phyloP scores from a whole-genome alignment of 768 basidiomycete genomes.

The Solioccasus polychromus region DNA sequence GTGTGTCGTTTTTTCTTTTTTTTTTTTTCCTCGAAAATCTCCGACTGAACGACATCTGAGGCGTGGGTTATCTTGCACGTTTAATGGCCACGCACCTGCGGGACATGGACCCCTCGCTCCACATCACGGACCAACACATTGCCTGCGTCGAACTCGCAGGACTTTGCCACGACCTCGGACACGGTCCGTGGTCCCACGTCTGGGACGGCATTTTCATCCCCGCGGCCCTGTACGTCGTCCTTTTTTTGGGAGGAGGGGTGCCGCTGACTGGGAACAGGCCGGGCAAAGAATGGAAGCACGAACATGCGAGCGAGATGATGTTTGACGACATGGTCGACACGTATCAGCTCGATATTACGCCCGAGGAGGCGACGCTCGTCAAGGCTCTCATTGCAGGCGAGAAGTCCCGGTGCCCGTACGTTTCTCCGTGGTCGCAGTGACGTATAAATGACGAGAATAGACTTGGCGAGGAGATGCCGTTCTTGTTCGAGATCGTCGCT shows the following conservation, averaged over 20 bases:
- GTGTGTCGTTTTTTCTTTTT: constrained; percentile 36
- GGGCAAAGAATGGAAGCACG: constrained; percentile 62
- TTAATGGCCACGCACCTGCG: constrained; percentile 58
- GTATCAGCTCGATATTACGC: constrained; percentile 48
- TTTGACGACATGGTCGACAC: constrained; percentile 63
- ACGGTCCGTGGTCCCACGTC: constrained; percentile 85
- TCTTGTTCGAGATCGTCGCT: constrained; percentile 82
- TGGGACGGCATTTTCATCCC: constrained; percentile 80
- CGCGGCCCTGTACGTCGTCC: constrained; percentile 48
- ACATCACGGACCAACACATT: constrained; percentile 69
- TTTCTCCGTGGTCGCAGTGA: constrained; percentile 1
- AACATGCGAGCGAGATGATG: constrained; percentile 82
- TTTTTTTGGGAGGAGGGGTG: no score
- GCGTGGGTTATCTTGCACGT: constrained; percentile 72
- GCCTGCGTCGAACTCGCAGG: constrained; percentile 78
- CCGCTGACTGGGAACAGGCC: constrained; percentile 35
- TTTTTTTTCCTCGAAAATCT: neutral
- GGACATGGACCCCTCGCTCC: constrained; percentile 55
- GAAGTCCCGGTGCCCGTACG: constrained; percentile 47
- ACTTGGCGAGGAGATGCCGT: constrained; percentile 53
- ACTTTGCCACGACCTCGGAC: constrained; percentile 81
- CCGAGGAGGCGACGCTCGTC: constrained; percentile 56
- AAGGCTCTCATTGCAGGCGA: constrained; percentile 80
- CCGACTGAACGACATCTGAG: constrained; percentile 34
- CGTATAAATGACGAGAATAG: constrained; percentile 5